Percentiles rank a stretch among this genome's conserved stretches.
These are phyloP conservation scores for Fusarium luffae DNA, from an alignment of 2,329 filamentous ascomycete genomes.

Conservation along the genomic window DNA sequence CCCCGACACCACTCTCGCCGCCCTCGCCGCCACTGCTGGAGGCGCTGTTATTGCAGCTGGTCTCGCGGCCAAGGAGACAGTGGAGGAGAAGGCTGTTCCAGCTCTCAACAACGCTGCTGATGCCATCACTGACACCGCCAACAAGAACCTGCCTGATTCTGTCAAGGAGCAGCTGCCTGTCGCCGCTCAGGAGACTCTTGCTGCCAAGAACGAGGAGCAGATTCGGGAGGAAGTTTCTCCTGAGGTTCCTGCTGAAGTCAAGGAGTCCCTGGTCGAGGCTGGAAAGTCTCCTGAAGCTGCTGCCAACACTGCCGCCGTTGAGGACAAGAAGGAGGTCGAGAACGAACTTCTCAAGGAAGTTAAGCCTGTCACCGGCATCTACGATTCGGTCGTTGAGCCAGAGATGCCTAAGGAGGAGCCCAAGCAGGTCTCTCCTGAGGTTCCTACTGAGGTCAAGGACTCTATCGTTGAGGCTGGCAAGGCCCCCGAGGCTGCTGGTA, in stretches of 20 bases:
- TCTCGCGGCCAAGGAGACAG: slow-evolving; percentile 49
- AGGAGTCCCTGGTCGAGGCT: slow-evolving; percentile 67
- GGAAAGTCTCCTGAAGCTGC: slow-evolving; percentile 76
- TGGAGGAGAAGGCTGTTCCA: slow-evolving; percentile 53
- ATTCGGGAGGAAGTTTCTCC: slow-evolving; percentile 59
- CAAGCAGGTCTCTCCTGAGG: slow-evolving; percentile 51
- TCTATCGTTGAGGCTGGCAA: slow-evolving; percentile 75
- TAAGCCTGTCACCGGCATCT: slow-evolving; percentile 50
- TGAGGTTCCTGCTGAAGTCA: slow-evolving; percentile 66
- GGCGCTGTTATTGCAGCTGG: slow-evolving; percentile 48
- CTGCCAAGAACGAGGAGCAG: slow-evolving; percentile 56
- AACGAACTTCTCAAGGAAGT: slow-evolving; percentile 76
- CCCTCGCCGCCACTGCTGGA: slow-evolving; percentile 51
- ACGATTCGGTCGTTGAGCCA: slow-evolving; percentile 36
- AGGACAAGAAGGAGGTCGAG: slow-evolving; percentile 81
- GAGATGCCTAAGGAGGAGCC: slow-evolving; percentile 35
- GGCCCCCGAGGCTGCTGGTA: slow-evolving; percentile 73
- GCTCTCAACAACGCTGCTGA: slow-evolving; percentile 52
- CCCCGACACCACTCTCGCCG: slow-evolving; percentile 55
- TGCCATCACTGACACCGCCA: slow-evolving; percentile 54
- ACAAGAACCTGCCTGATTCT: slow-evolving; percentile 63
- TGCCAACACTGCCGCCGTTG: slow-evolving; percentile 73
- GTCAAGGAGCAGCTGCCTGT: slow-evolving; percentile 64
- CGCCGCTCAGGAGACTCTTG: slow-evolving; percentile 61
- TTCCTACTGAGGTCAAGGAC: slow-evolving; percentile 70